Conservation (phyloP, 73 alveolate species). For the Stentor roeselii region DNA sequence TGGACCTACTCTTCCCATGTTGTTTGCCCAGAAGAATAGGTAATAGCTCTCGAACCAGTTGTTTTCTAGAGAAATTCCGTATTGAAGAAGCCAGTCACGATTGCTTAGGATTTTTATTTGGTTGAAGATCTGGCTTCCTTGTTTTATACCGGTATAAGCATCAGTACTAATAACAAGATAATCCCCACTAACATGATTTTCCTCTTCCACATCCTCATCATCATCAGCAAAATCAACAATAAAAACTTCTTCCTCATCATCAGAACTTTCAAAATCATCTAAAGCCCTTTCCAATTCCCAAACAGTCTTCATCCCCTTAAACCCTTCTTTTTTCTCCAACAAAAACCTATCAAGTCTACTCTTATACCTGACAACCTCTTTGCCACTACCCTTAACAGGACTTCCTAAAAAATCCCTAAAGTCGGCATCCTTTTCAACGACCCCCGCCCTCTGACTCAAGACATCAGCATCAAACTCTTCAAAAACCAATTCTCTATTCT, state of each 20-base stretch:
- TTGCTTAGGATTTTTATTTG: neutral
- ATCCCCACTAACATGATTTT: conserved; percentile 33
- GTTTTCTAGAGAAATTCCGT: conserved; percentile 17
- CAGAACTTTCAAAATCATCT: neutral
- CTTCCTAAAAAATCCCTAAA: neutral
- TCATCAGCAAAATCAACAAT: conserved; percentile 20
- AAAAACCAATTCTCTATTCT: neutral
- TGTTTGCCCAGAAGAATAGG: neutral
- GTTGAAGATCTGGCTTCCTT: conserved; percentile 9
- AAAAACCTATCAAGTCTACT: neutral
- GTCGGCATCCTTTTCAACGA: neutral
- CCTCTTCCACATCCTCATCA: conserved; percentile 25
- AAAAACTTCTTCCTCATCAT: neutral
- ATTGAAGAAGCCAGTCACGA: neutral
- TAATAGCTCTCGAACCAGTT: conserved; percentile 30
- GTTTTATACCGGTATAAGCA: conserved; percentile 39
- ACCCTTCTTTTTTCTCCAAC: neutral
- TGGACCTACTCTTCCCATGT: neutral
- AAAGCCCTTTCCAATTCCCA: neutral
- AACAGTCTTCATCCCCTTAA: neutral
- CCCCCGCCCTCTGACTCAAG: neutral
- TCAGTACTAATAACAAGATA: conserved; percentile 35
- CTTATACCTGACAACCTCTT: neutral
- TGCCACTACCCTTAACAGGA: neutral
- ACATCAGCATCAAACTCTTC: neutral